phyloP scores from a whole-genome alignment of 768 basidiomycete genomes.

The Pleurotus pulmonarius region DNA sequence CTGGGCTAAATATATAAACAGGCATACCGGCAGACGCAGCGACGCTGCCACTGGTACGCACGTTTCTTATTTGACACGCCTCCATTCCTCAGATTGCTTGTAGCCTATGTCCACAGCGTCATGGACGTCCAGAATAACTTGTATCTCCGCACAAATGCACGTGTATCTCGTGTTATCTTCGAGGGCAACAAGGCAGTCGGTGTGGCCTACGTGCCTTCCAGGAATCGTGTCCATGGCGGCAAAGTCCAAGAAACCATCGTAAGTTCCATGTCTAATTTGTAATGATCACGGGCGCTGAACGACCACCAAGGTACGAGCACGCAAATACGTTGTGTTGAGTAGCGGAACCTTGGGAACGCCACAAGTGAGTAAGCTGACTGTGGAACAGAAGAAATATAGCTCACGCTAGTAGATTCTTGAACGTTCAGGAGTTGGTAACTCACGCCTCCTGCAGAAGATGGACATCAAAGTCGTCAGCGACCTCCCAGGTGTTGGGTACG shows the following conservation, averaged over 20 bases:
- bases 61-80: not conserved
- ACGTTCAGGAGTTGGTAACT: slow-evolving; percentile 64
- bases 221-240: slow-evolving; percentile 52
- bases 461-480: slow-evolving; percentile 64
- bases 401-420: slow-evolving; percentile 50
- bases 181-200: slow-evolving; percentile 71
- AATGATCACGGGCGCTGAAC: not conserved
- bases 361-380: slow-evolving; percentile 22
- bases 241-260: slow-evolving; percentile 56
- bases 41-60: slow-evolving; percentile 62
- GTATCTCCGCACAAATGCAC: slow-evolving; percentile 61
- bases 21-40: slow-evolving; percentile 67
- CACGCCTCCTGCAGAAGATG: slow-evolving; percentile 49
- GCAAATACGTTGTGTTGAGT: slow-evolving; percentile 64
- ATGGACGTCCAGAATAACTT: slow-evolving; percentile 68
- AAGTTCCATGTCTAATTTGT: not conserved
- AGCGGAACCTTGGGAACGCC: slow-evolving; percentile 69
- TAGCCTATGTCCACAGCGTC: slow-evolving; percentile 67
- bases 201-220: slow-evolving; percentile 62
- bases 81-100: not conserved
- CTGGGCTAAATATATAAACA: slow-evolving; percentile 77
- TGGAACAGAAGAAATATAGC: not conserved
- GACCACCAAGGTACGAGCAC: slow-evolving; percentile 36
- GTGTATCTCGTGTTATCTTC: slow-evolving; percentile 68
- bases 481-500: slow-evolving; percentile 66